Evolutionary conservation across 208 protist species (phyloP), one percentile per base, ranked within the genome.

Genomic region (Trypanosomatidae sp.): DNA sequence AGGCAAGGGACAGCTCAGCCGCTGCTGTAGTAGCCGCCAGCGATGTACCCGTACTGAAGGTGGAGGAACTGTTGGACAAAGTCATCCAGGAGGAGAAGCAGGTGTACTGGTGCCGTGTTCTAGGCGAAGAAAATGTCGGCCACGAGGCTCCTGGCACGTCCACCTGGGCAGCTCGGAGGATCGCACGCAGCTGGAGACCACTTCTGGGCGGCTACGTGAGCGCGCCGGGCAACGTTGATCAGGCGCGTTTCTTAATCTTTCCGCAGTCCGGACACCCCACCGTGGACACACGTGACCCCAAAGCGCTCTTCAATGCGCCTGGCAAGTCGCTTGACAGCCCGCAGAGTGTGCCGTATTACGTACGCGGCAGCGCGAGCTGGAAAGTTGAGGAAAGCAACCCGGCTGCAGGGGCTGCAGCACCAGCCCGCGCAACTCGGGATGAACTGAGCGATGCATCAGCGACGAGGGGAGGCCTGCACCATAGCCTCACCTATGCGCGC

Each of bases 201-300:
- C 66, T 72, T 65, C 69, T 83, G 15, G 87, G 87, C 4, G 87
- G 87, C 39, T 92, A 90, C 66, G 64, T 92, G 4, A 60, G 50
- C 36, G 67, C 25, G 15, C 64, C 69, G 17, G 52, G 46, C 39
- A 62, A 28, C 36, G 7, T 22, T 59, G 78, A 85, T 28, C 44
- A 76, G 5, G 71, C 71, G 33, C 81, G 82, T 9, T 87, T 92
- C 68, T 62, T 89, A 17, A 22, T 90, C 62, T 92, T 92, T 56
- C 87, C 87, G 17, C 87, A 92, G 66, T 62, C 65, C 15, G 39
- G 55, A 3, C 84, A 89, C 50, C 36, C 39, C 17, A 41, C 41
- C 1, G 65, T 73, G 15, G 66, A 78, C n/a, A 56, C 53, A 22
- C 43, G 50, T 13, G 66, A 77, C 28, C 56, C 66, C 3, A 47